Evolutionary conservation across 2,329 filamentous ascomycete species (phyloP).

Genomic region (Chaetoscypha palmicola): DNA sequence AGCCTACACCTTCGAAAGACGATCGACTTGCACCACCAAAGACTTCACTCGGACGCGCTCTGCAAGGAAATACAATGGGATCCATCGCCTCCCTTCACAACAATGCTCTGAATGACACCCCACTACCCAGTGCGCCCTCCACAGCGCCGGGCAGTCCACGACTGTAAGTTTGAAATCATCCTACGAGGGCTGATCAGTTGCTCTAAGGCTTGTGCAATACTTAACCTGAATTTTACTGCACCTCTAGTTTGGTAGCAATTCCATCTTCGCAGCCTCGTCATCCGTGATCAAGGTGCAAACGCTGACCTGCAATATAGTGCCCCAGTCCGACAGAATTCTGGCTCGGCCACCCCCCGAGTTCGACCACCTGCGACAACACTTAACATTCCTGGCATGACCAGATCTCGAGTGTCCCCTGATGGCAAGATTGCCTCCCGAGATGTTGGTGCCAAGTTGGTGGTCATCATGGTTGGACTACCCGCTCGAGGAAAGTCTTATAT

Average conservation of each 20-base stretch:
- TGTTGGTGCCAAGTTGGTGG: slow-evolving; percentile 92
- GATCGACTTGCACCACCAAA: slow-evolving; percentile 9
- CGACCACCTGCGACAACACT: slow-evolving; percentile 85
- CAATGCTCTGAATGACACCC: slow-evolving; percentile 19
- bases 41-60: slow-evolving; percentile 7
- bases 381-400: slow-evolving; percentile 93
- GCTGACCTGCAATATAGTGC: slow-evolving; percentile 39
- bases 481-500: slow-evolving; percentile 97
- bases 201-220: no score
- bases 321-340: slow-evolving; percentile 66
- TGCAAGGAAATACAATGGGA: slow-evolving; percentile 8
- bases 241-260: no score
- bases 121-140: slow-evolving; percentile 22
- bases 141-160: slow-evolving; percentile 29
- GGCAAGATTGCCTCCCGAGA: slow-evolving; percentile 89
- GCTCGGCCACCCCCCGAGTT: slow-evolving; percentile 68
- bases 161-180: slow-evolving; percentile 23
- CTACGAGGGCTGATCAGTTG: neutral
- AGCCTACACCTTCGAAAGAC: neutral
- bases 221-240: no score
- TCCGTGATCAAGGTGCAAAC: slow-evolving; percentile 1
- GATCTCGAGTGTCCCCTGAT: slow-evolving; percentile 91
- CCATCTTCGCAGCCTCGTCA: neutral
- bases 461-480: slow-evolving; percentile 96
- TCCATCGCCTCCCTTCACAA: slow-evolving; percentile 8